These are phyloP conservation scores for Penicillium glabrum DNA, from an alignment of 2,329 filamentous ascomycete genomes.

Conservation along the genomic window DNA sequence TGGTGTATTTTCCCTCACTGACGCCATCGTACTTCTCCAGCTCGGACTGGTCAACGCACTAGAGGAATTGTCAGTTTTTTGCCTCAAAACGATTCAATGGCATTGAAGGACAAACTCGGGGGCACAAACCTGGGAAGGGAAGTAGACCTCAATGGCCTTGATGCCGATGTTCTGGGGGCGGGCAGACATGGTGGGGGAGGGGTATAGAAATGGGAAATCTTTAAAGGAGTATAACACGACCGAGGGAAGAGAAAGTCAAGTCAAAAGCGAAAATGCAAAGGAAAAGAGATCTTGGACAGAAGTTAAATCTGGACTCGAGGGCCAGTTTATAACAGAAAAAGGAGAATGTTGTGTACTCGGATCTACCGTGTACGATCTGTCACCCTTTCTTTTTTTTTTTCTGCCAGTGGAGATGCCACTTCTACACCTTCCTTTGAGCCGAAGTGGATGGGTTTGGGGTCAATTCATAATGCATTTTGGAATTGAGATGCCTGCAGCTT, in stretches of 20 bases:
- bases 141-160: constrained; percentile 90
- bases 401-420: constrained; percentile 2
- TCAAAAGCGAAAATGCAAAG: neutral
- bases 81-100: neutral
- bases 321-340: constrained; percentile 10
- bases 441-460: neutral
- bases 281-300: constrained; percentile 1
- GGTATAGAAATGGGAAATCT: constrained; percentile 7
- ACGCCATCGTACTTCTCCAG: constrained; percentile 87
- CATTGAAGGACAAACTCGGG: neutral
- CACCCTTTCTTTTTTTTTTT: constrained; percentile 18
- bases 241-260: constrained; percentile 2
- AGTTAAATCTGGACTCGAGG: neutral
- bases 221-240: constrained; percentile 5
- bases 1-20: constrained; percentile 80
- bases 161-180: constrained; percentile 87
- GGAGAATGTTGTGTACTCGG: constrained; percentile 25
- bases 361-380: constrained; percentile 30
- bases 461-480: neutral
- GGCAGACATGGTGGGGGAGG: constrained; percentile 60
- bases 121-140: constrained; percentile 75
- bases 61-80: constrained; percentile 12
- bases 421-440: constrained; percentile 13
- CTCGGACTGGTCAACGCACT: constrained; percentile 83
- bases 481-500: neutral